Evolutionary conservation across 768 basidiomycete species (phyloP).

Genomic region (Leccinum truebloodii): DNA sequence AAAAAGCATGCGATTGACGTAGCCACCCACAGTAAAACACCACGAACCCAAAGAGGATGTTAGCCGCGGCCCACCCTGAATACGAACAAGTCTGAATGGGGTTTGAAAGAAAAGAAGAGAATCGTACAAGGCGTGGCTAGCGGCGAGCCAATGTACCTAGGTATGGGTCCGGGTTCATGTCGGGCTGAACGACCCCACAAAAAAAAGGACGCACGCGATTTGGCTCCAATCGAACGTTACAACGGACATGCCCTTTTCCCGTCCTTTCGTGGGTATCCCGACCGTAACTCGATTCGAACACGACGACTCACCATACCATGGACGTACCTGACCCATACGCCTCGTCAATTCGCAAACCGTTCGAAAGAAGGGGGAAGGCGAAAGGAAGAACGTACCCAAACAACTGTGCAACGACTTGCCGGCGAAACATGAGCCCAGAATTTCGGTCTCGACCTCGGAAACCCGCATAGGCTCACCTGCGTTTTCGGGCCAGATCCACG

Average conservation of each 20-base stretch:
- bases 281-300: background rate
- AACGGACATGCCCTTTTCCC: constrained; percentile 58
- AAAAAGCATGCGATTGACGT: too few relatives aligned
- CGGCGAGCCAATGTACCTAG: constrained; percentile 42
- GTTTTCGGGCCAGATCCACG: constrained; percentile 49
- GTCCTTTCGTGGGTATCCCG: background rate
- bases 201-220: constrained; percentile 41
- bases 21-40: constrained; percentile 54
- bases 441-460: constrained; percentile 1
- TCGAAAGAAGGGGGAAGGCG: background rate
- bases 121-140: constrained; percentile 65
- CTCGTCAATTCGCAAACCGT: background rate
- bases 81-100: background rate
- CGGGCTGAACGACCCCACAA: background rate
- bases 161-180: background rate
- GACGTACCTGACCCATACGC: constrained; percentile 25
- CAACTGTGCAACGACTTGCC: constrained; percentile 44
- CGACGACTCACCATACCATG: constrained; percentile 45
- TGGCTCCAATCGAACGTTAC: constrained; percentile 84
- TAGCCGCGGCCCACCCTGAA: constrained; percentile 76
- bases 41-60: constrained; percentile 64
- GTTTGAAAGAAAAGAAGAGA: background rate
- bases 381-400: constrained; percentile 41
- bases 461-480: constrained; percentile 38
- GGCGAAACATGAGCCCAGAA: background rate